phyloP scores from a whole-genome alignment of 106 monocot species.

The Dendrobium catenatum region DNA sequence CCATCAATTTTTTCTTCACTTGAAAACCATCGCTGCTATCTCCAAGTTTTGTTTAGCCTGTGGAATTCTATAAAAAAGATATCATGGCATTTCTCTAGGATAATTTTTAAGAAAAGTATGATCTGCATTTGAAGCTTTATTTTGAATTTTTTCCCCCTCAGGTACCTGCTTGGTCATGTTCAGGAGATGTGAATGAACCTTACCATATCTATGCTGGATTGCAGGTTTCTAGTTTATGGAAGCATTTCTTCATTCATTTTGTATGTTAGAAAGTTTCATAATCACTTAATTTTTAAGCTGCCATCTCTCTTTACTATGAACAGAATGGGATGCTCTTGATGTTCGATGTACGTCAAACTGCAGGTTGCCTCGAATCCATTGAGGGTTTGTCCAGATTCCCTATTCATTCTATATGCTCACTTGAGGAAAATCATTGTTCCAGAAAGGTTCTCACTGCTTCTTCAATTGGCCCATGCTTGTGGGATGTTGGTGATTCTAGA shows the following conservation, averaged over 20 bases:
- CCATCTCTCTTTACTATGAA: background rate
- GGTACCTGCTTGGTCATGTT: slow-evolving; percentile 92
- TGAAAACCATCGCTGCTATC: background rate
- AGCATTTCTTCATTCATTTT: slow-evolving; percentile 3
- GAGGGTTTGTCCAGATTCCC: slow-evolving; percentile 59
- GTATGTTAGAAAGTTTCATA: background rate
- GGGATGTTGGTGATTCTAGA: slow-evolving; percentile 40
- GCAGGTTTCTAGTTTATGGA: slow-evolving; percentile 43
- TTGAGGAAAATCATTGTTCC: slow-evolving; percentile 12
- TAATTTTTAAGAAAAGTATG: background rate
- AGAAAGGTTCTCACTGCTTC: slow-evolving; percentile 69
- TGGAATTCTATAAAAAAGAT: background rate
- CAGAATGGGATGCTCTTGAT: slow-evolving; percentile 75
- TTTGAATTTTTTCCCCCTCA: slow-evolving; percentile 7
- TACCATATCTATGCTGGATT: slow-evolving; percentile 83
- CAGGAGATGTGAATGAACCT: slow-evolving; percentile 42
- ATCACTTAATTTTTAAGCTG: background rate
- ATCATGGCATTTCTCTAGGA: background rate
- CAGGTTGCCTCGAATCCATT: slow-evolving; percentile 34
- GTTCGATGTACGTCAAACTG: slow-evolving; percentile 89
- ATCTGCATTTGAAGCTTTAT: background rate
- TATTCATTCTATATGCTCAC: slow-evolving; percentile 68
- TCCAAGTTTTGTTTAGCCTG: background rate
- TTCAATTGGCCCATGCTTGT: slow-evolving; percentile 72
- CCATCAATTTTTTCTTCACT: background rate